These are phyloP conservation scores for Pyrus bretschneideri DNA, from an alignment of 306 rosid genomes.

Conservation along the genomic window DNA sequence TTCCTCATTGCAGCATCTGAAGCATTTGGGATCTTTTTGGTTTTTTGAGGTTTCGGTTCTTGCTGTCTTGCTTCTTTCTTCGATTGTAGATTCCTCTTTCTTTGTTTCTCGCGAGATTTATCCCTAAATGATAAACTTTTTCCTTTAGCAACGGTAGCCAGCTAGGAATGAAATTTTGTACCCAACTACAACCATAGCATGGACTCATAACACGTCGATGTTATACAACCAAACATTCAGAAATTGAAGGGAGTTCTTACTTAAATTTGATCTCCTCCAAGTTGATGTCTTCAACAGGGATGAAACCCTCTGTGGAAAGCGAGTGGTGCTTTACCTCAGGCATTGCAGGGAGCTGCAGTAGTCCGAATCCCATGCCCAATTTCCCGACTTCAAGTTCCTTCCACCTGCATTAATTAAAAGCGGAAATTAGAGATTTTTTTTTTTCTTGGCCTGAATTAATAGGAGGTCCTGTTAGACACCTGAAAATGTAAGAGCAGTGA, in stretches of 20 bases:
- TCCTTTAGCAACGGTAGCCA: not conserved
- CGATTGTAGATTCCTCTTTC: conserved; percentile 62
- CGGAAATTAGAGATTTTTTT: not conserved
- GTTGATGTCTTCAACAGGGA: conserved; percentile 64
- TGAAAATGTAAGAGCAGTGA: conserved; percentile 76
- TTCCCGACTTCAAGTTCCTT: conserved; percentile 93
- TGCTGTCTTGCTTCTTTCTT: conserved; percentile 70
- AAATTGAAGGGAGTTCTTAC: conserved; percentile 35
- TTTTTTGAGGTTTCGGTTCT: conserved; percentile 46
- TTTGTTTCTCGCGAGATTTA: conserved; percentile 83
- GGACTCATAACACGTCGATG: not conserved
- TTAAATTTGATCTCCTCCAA: conserved; percentile 66
- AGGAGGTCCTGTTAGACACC: conserved; percentile 28
- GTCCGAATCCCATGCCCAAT: conserved; percentile 80
- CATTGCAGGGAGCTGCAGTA: conserved; percentile 82
- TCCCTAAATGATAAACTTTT: conserved; percentile 41
- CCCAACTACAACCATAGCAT: not conserved
- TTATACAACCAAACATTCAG: not conserved
- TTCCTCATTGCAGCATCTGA: conserved; percentile 39
- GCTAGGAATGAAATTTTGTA: no score
- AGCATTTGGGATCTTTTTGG: conserved; percentile 30
- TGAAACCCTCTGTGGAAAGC: conserved; percentile 72
- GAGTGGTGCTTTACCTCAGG: conserved; percentile 66
- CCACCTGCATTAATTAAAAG: conserved; percentile 41
- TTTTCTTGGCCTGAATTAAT: not conserved